phyloP scores from a whole-genome alignment of 2,329 filamentous ascomycete species.

The Penicillium sp. region DNA sequence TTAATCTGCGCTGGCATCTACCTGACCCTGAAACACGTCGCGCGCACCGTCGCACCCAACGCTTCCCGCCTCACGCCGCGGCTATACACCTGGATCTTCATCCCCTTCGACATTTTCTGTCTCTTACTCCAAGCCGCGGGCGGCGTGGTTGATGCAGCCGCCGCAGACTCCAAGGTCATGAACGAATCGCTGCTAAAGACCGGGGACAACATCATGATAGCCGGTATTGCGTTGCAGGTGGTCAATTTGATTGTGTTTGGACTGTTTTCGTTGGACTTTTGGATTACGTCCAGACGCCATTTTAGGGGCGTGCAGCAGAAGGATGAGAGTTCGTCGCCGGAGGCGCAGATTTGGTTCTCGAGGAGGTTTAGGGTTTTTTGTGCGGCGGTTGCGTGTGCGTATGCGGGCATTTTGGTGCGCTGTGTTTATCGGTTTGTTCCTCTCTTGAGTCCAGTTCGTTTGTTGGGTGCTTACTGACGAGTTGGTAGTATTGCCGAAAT shows the following conservation, averaged over 20 bases:
- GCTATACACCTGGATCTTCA: slow-evolving; percentile 53
- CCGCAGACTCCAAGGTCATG: slow-evolving; percentile 19
- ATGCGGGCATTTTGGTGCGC: slow-evolving; percentile 17
- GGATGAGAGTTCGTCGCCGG: background rate
- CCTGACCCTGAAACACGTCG: slow-evolving; percentile 60
- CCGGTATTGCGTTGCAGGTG: slow-evolving; percentile 39
- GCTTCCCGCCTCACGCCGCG: slow-evolving; percentile 40
- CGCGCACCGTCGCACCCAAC: slow-evolving; percentile 45
- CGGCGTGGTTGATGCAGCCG: slow-evolving; percentile 48
- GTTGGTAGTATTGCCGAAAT: slow-evolving; percentile 52
- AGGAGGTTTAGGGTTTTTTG: slow-evolving; percentile 21
- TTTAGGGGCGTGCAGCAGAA: slow-evolving; percentile 1
- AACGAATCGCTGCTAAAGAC: slow-evolving; percentile 7
- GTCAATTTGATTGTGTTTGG: slow-evolving; percentile 30
- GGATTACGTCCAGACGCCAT: slow-evolving; percentile 15
- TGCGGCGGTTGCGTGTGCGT: slow-evolving; percentile 16
- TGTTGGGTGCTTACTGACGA: background rate
- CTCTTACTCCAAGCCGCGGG: slow-evolving; percentile 52
- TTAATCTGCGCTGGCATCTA: slow-evolving; percentile 62
- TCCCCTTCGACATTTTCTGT: slow-evolving; percentile 50
- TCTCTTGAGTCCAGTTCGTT: background rate
- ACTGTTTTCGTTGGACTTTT: slow-evolving; percentile 21
- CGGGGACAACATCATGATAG: slow-evolving; percentile 35
- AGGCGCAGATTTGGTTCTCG: slow-evolving; percentile 15
- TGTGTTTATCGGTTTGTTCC: slow-evolving; percentile 35